phyloP scores from a whole-genome alignment of 2,329 filamentous ascomycete genomes.

The Fusarium proliferatum region DNA sequence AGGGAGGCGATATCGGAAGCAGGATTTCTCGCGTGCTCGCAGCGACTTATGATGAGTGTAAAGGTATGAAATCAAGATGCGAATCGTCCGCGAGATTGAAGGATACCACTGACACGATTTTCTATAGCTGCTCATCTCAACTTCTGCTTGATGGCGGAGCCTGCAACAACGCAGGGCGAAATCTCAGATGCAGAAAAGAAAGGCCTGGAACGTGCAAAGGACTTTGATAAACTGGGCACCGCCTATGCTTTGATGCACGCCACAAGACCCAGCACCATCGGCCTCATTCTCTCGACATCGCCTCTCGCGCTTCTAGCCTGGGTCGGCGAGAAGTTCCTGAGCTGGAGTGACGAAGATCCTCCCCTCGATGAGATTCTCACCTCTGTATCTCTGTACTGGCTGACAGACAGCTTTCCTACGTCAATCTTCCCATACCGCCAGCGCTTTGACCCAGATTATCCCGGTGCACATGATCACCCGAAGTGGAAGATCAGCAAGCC shows the following conservation, averaged over 20 bases:
- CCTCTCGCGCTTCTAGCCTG: constrained; percentile 4
- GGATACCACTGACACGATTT: rapidly evolving
- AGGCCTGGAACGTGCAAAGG: background rate
- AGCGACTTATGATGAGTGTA: background rate
- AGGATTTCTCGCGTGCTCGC: background rate
- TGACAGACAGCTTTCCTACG: background rate
- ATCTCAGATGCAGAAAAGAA: background rate
- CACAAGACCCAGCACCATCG: constrained; percentile 5
- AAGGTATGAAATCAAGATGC: background rate
- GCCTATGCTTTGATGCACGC: background rate
- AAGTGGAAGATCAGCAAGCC: background rate
- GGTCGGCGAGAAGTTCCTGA: constrained; percentile 4
- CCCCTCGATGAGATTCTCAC: background rate
- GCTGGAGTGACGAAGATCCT: constrained; percentile 7
- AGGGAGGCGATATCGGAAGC: constrained; percentile 13
- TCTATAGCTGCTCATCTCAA: background rate
- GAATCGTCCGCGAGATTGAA: rapidly evolving
- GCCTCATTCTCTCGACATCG: background rate
- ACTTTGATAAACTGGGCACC: background rate
- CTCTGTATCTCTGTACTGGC: background rate
- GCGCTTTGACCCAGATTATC: rapidly evolving
- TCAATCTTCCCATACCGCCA: constrained; percentile 11
- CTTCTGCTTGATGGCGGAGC: background rate
- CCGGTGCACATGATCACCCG: rapidly evolving
- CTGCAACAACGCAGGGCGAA: background rate